These are phyloP conservation scores for Oryza meyeriana DNA, from an alignment of 176 grass and related monocot genomes.

Conservation along the genomic window DNA sequence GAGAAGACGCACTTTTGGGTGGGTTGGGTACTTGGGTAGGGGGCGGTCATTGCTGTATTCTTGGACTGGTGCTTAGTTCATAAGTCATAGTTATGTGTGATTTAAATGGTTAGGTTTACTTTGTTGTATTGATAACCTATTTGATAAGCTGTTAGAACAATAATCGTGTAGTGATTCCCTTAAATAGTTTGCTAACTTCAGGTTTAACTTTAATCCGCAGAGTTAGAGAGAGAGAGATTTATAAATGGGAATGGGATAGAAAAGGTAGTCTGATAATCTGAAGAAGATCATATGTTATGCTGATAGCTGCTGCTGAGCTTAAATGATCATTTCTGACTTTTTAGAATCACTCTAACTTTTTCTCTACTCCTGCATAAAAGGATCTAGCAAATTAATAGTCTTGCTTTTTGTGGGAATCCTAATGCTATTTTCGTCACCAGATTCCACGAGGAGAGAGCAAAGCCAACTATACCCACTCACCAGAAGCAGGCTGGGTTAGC, in stretches of 20 bases:
- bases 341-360: background rate
- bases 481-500: slow-evolving; percentile 32
- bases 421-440: slow-evolving; percentile 36
- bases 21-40: background rate
- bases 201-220: background rate
- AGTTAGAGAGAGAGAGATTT: background rate
- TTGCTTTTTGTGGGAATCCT: background rate
- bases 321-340: background rate
- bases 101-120: background rate
- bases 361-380: background rate
- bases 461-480: slow-evolving; percentile 57
- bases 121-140: background rate
- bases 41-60: background rate
- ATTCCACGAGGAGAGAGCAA: slow-evolving; percentile 76
- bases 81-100: background rate
- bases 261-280: background rate
- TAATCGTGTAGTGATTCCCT: background rate
- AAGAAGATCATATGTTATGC: background rate
- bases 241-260: background rate
- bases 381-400: background rate
- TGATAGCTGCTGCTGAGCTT: background rate
- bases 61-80: background rate
- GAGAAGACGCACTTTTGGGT: background rate
- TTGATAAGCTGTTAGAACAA: background rate
- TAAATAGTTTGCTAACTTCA: background rate